These are phyloP conservation scores for Crataegus laevigata DNA, from an alignment of 306 rosid genomes.

Conservation along the genomic window DNA sequence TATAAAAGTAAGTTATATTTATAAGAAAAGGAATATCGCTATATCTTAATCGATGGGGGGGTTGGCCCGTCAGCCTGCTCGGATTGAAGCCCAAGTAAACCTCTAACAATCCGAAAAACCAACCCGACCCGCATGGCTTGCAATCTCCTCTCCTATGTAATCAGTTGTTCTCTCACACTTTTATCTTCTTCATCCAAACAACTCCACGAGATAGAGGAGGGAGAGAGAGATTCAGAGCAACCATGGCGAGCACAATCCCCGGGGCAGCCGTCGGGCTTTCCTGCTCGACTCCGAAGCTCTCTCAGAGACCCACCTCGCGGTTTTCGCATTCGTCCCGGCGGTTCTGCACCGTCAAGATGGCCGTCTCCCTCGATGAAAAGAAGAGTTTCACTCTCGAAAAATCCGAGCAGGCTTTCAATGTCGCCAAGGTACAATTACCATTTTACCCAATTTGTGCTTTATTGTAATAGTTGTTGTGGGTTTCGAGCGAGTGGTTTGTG, in stretches of 20 bases:
- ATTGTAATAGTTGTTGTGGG: background rate
- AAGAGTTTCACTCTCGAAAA: slow-evolving; percentile 64
- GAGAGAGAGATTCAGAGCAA: background rate
- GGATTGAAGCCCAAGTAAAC: background rate
- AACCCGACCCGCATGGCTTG: background rate
- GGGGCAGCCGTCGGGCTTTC: slow-evolving; percentile 38
- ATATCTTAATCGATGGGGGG: background rate
- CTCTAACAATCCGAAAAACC: background rate
- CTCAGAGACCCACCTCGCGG: slow-evolving; percentile 14
- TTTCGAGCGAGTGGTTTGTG: background rate
- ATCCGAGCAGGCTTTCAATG: slow-evolving; percentile 81
- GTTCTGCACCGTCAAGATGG: slow-evolving; percentile 39
- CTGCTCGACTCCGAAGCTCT: slow-evolving; percentile 24
- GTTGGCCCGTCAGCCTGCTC: background rate
- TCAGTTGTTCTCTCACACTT: background rate
- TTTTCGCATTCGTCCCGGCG: slow-evolving; percentile 21
- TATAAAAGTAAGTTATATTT: no score
- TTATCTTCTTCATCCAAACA: background rate
- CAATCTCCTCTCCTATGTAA: background rate
- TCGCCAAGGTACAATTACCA: slow-evolving; percentile 55
- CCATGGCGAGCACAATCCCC: slow-evolving; percentile 41
- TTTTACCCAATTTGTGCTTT: background rate
- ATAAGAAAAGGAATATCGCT: no score
- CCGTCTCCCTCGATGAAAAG: slow-evolving; percentile 64
- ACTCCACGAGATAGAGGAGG: background rate